Evolutionary conservation across 2,329 filamentous ascomycete species (phyloP).

Genomic region (Cylindrodendrum hubeiense): DNA sequence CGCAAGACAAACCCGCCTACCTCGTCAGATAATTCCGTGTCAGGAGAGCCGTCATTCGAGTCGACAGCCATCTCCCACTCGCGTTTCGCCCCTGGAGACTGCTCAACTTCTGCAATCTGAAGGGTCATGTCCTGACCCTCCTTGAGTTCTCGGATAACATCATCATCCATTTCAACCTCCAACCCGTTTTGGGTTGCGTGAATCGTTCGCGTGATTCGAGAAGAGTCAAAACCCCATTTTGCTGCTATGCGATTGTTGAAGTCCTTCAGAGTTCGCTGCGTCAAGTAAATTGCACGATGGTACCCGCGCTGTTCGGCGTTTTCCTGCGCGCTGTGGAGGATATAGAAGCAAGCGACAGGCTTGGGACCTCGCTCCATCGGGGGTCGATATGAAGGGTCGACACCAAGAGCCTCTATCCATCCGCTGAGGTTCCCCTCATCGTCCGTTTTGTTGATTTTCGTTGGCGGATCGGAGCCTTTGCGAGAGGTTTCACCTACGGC

Average conservation of each 20-base stretch:
- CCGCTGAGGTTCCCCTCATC: slow-evolving; percentile 76
- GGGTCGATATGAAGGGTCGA: slow-evolving; percentile 87
- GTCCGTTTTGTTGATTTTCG: slow-evolving; percentile 65
- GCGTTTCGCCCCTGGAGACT: slow-evolving; percentile 55
- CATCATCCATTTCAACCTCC: slow-evolving; percentile 90
- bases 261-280: slow-evolving; percentile 79
- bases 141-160: slow-evolving; percentile 83
- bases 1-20: slow-evolving; percentile 58
- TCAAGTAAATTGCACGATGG: slow-evolving; percentile 88
- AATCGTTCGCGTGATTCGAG: slow-evolving; percentile 77
- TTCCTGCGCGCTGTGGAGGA: slow-evolving; percentile 69
- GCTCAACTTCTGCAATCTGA: slow-evolving; percentile 67
- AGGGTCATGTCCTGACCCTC: slow-evolving; percentile 94
- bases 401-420: slow-evolving; percentile 91
- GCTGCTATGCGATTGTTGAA: slow-evolving; percentile 78
- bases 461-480: slow-evolving; percentile 65
- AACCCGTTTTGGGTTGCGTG: slow-evolving; percentile 81
- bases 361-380: slow-evolving; percentile 79
- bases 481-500: slow-evolving; percentile 61
- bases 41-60: slow-evolving; percentile 48
- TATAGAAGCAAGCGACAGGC: slow-evolving; percentile 88
- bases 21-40: slow-evolving; percentile 28
- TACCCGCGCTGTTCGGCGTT: slow-evolving; percentile 69
- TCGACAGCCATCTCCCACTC: slow-evolving; percentile 75
- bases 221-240: slow-evolving; percentile 85